Base-by-base conservation (phyloP, 352 stramenopile species). In the Phytophthora agathidicida region DNA sequence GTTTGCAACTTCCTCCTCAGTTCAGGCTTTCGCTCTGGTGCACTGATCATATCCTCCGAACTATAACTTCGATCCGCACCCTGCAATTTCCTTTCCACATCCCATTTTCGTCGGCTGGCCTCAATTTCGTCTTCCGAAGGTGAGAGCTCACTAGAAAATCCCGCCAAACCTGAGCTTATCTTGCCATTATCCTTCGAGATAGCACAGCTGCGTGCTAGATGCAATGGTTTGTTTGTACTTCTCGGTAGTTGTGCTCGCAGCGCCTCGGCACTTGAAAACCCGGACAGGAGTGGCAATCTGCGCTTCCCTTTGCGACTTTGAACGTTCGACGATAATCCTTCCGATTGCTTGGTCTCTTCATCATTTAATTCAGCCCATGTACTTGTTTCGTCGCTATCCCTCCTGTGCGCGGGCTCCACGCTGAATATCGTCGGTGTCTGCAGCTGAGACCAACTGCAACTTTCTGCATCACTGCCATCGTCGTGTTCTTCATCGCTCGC, bases 401-500 rank as follows among this genome's bases (percentile, higher is more conserved):
- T 54, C 13, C 24, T 47, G n/a, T 61, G 16, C n/a, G 14, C 16
- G 26, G 38, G 49, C 5, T 19, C 32, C n/a, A 58, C 20, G 14
- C 14, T 51, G 26, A 54, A 65, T 26, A 42, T 38, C 13, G 41
- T 38, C 7, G 59, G 65, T 48, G 61, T 61, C 16, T 53, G 38
- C 27, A 74, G 23, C 14, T 69, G 43, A 55, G 61, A 60, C 45
- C 71, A 73, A 37, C 3, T 45, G 7, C 48, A 64, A 31, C 33
- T 32, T 28, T 60, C 44, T 41, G 22, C 6, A 20, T 68, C 41
- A 13, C 65, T 65, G 23, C 56, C 37, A 36, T 62, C 52, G 22
- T 80, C 63, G 11, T 71, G 49, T 3, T 75, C 67, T 1, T 56
- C 61, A 17, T 60, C 58, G 24, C 72, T 67, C 17, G 62, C 65